Percentiles rank a stretch among this genome's conserved stretches.
Evolutionary conservation across 169 alveolate species (phyloP).

Genomic region (Plasmodium sp.): DNA sequence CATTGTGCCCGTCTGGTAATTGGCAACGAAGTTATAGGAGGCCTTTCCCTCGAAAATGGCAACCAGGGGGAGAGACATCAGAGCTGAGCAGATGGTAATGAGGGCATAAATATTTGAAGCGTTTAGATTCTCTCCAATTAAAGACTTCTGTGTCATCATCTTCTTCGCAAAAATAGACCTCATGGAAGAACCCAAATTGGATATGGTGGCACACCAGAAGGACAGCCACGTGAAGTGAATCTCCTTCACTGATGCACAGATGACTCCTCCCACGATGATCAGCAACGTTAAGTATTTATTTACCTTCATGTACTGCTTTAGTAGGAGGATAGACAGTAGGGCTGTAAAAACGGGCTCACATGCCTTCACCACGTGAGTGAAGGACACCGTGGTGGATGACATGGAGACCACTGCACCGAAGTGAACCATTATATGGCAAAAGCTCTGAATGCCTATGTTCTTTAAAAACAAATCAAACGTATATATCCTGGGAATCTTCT

Average conservation of each 20-base stretch:
- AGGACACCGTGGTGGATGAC: conserved; percentile 88
- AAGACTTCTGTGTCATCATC: conserved; percentile 82
- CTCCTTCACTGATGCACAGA: conserved; percentile 85
- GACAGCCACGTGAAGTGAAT: conserved; percentile 84
- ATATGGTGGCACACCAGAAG: conserved; percentile 85
- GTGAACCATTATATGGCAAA: conserved; percentile 87
- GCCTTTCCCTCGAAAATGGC: conserved; percentile 76
- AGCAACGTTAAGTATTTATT: conserved; percentile 81
- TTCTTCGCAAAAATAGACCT: conserved; percentile 80
- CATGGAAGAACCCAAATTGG: conserved; percentile 86
- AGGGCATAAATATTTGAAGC: conserved; percentile 84
- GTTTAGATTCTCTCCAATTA: conserved; percentile 81
- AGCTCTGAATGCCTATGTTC: conserved; percentile 83
- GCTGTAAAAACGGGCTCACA: conserved; percentile 90
- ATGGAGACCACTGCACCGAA: conserved; percentile 88
- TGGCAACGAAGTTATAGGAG: conserved; percentile 7
- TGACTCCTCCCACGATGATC: conserved; percentile 86
- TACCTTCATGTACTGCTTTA: conserved; percentile 76
- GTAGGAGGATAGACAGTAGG: conserved; percentile 77
- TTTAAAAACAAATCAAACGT: conserved; percentile 72
- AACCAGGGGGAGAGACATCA: conserved; percentile 83
- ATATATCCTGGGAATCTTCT: conserved; percentile 75
- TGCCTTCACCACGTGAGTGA: conserved; percentile 89
- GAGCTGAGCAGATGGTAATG: conserved; percentile 83
- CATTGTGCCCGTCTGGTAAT: not conserved